Base-by-base conservation (phyloP, 2,329 filamentous ascomycete species). In the Neonectria punicea region DNA sequence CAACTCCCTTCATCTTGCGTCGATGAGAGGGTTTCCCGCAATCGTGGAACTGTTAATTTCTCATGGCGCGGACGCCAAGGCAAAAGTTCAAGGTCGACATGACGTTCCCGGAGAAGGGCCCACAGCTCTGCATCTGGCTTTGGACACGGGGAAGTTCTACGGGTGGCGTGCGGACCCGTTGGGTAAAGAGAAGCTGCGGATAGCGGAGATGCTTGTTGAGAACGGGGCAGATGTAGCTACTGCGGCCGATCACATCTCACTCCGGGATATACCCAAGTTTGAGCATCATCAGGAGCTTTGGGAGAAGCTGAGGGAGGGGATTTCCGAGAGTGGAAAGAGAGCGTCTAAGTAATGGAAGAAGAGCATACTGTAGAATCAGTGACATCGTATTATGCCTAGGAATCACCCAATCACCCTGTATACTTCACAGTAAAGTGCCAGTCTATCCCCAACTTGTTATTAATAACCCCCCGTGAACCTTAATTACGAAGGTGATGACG, bases 41-140 rank as follows among this genome's bases (percentile, higher is more conserved):
- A 41, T 54, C n/a, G 34, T 25, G 7, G 20, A 39, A 10, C 32
- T 54, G 2, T 22, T 54, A 2, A 32, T 55, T 14, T 44, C 53
- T 9, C 51, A 54, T 20, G 51, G 51, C 4, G 51, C 51, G 2
- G 34, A 54, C 14, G 2, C 13, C 14, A 39, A 39, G 2, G 34
- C 34, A 16, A 5, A 7, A 6, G 3, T 39, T 3, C 34, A 16
- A 16, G 34, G 34, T 14, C 5, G 7, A n/a, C 34, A 39, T 39
- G 5, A 6, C 20, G 34, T n/a, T 18, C 55, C 55, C 1, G 55
- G 44, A 5, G n/a, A 16, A 25, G 55, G 55, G 4, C 43, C 55
- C 6, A 49, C 55, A 9, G 55, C 44, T 8, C 49, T 58, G 32
- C 55, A 58, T 25, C 11, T 58, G 13, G 32, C 44, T 16, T 50